Evolutionary conservation across 78 protist genomes (phyloP).

Genomic region (Blattamonas nauphoetae): DNA sequence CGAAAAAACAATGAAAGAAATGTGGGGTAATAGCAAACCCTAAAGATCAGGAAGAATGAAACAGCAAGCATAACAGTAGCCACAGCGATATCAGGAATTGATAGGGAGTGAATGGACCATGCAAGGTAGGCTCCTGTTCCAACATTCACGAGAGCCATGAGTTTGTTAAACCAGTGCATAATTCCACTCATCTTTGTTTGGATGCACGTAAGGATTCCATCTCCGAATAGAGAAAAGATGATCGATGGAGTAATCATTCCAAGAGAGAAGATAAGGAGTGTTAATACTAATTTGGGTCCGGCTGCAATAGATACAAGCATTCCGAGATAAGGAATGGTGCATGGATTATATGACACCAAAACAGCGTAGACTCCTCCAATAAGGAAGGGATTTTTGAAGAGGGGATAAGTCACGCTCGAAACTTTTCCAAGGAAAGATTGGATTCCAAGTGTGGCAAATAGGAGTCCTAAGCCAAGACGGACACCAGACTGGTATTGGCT

Average conservation of each 20-base stretch:
- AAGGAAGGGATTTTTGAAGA: background rate
- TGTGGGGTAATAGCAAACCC: too few relatives aligned
- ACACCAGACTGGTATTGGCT: background rate
- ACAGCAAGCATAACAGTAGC: background rate
- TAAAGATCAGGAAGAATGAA: background rate
- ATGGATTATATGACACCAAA: background rate
- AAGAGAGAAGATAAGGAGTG: background rate
- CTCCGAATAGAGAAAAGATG: background rate
- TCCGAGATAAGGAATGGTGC: background rate
- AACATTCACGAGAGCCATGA: background rate
- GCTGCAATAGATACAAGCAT: background rate
- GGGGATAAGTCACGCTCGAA: background rate
- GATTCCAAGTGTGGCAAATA: background rate
- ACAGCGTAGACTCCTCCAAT: background rate
- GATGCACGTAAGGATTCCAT: background rate
- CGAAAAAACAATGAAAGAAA: too few relatives aligned
- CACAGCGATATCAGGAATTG: background rate
- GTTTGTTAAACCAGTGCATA: background rate
- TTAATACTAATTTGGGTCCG: background rate
- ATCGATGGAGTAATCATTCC: background rate
- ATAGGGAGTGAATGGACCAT: background rate
- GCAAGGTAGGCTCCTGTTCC: background rate
- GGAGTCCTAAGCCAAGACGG: background rate
- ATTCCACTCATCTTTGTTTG: background rate
- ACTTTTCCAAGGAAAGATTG: background rate